Conservation (phyloP, 345 rosid genomes). For the Anacardium occidentale region DNA sequence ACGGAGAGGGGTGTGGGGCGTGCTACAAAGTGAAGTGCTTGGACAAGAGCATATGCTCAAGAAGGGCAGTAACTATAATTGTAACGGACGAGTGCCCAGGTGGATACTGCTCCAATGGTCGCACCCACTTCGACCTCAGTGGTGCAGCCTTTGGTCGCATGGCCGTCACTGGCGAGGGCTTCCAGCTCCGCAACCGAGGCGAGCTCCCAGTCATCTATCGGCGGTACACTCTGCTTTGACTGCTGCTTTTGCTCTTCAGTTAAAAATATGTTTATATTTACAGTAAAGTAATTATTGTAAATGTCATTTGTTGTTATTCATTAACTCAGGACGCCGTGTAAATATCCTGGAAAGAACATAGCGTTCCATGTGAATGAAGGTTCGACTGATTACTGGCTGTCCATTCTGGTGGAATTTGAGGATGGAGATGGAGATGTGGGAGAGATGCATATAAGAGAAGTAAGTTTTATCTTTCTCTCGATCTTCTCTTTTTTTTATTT, state of each 20-base stretch:
- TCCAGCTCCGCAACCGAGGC: slow-evolving; percentile 75
- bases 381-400: slow-evolving; percentile 77
- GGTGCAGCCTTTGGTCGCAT: slow-evolving; percentile 95
- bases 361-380: slow-evolving; percentile 94
- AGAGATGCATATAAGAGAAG: slow-evolving; percentile 86
- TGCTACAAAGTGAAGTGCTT: slow-evolving; percentile 83
- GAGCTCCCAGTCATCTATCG: slow-evolving; percentile 57
- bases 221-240: slow-evolving; percentile 30
- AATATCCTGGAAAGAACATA: slow-evolving; percentile 72
- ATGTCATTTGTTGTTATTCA: neutral
- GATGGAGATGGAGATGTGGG: slow-evolving; percentile 98
- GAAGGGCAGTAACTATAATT: slow-evolving; percentile 83
- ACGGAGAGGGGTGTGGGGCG: slow-evolving; percentile 93
- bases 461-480: slow-evolving; percentile 16
- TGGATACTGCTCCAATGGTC: slow-evolving; percentile 57
- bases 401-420: slow-evolving; percentile 91
- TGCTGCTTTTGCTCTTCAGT: neutral
- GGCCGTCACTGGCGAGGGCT: slow-evolving; percentile 66
- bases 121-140: slow-evolving; percentile 86
- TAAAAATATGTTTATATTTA: too few relatives aligned
- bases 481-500: neutral
- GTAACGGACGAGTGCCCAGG: slow-evolving; percentile 89
- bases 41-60: slow-evolving; percentile 72
- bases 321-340: slow-evolving; percentile 69
- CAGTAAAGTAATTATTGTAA: too few relatives aligned